Conservation (phyloP, 192 early-diverging fungal genomes). For the Dimargaris cristalligena region DNA sequence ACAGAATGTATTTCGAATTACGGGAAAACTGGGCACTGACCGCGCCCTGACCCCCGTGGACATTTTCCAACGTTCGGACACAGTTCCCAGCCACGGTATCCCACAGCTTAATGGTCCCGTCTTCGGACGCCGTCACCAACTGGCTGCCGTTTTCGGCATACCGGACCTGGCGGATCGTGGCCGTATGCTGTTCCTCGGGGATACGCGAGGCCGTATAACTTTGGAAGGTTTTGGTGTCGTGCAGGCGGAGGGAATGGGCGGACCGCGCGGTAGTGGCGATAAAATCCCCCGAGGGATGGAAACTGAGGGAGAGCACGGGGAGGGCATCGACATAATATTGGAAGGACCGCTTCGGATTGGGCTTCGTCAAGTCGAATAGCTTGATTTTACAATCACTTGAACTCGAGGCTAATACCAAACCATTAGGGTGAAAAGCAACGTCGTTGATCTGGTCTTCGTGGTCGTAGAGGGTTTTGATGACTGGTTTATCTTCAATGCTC, state of each 20-base stretch:
- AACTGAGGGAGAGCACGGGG: slow-evolving; percentile 60
- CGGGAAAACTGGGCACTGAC: slow-evolving; percentile 58
- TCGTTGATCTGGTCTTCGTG: slow-evolving; percentile 68
- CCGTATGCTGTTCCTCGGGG: slow-evolving; percentile 21
- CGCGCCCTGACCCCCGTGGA: slow-evolving; percentile 57
- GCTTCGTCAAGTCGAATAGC: slow-evolving; percentile 74
- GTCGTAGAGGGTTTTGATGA: slow-evolving; percentile 82
- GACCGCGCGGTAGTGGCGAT: slow-evolving; percentile 56
- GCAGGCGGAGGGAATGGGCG: slow-evolving; percentile 62
- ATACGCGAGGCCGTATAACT: slow-evolving; percentile 49
- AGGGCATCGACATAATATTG: slow-evolving; percentile 69
- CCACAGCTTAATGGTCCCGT: slow-evolving; percentile 79
- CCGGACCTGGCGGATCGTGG: slow-evolving; percentile 39
- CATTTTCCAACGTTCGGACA: slow-evolving; percentile 53
- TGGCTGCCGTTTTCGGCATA: slow-evolving; percentile 51
- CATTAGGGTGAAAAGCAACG: slow-evolving; percentile 82
- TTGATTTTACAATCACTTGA: slow-evolving; percentile 73
- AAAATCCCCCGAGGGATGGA: slow-evolving; percentile 89
- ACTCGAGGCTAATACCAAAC: slow-evolving; percentile 73
- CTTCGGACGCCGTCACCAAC: slow-evolving; percentile 61
- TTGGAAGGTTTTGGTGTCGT: slow-evolving; percentile 70
- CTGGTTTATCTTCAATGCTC: slow-evolving; percentile 57
- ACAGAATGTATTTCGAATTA: slow-evolving; percentile 57
- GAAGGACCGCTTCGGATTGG: slow-evolving; percentile 66
- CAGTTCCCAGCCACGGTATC: slow-evolving; percentile 62